These are phyloP conservation scores for Karstenula rhodostoma DNA, from an alignment of 2,329 filamentous ascomycete genomes.

Conservation along the genomic window DNA sequence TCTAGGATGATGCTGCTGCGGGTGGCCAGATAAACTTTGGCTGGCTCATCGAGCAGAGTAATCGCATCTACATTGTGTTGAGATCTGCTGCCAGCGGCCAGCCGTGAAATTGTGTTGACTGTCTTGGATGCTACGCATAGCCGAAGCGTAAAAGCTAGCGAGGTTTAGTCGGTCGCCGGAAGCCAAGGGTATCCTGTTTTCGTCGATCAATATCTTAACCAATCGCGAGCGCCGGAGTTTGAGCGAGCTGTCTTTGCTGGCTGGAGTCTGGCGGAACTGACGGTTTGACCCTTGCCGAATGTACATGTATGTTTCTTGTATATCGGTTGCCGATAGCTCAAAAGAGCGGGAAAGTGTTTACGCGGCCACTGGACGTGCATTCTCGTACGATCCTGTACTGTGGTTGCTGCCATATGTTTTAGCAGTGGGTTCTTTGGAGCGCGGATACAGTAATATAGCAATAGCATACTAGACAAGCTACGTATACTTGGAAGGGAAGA, in stretches of 20 bases:
- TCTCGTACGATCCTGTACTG: neutral
- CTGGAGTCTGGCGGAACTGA: neutral
- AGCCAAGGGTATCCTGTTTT: neutral
- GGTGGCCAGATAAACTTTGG: neutral
- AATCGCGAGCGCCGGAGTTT: neutral
- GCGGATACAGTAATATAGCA: too few relatives aligned
- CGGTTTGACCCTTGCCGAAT: neutral
- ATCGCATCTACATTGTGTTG: neutral
- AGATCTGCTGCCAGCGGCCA: conserved; percentile 1
- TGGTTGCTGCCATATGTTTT: too few relatives aligned
- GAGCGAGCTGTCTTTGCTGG: neutral
- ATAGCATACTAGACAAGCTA: too few relatives aligned
- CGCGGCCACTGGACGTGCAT: neutral
- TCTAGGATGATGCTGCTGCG: neutral
- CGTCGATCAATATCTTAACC: neutral
- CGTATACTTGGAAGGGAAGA: too few relatives aligned
- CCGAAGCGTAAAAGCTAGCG: conserved; percentile 6
- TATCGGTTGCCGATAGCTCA: neutral
- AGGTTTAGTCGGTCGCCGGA: neutral
- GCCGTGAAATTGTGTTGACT: neutral
- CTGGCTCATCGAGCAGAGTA: neutral
- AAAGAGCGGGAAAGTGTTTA: neutral
- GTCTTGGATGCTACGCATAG: conserved; percentile 9
- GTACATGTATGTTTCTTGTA: neutral
- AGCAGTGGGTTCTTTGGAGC: too few relatives aligned